These are phyloP conservation scores for Ploettnerulaceae sp. DNA, from an alignment of 2,329 filamentous ascomycete genomes.

Conservation along the genomic window DNA sequence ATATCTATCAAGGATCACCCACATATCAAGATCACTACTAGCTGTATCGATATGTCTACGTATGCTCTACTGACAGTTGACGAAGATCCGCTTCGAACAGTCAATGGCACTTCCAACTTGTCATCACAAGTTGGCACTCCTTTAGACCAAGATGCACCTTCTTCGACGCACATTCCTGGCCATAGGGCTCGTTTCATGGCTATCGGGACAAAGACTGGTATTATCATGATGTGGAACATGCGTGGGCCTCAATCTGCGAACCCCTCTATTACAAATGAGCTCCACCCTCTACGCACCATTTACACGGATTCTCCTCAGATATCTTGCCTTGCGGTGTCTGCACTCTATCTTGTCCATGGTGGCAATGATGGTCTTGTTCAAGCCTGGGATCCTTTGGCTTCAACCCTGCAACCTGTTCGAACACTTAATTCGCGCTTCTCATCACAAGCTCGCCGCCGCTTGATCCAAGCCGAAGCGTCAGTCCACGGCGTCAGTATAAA, in stretches of 20 bases:
- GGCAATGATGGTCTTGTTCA: constrained; percentile 94
- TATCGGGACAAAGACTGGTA: constrained; percentile 72
- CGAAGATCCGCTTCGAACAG: constrained; percentile 71
- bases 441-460: constrained; percentile 73
- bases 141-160: constrained; percentile 19
- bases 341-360: constrained; percentile 85
- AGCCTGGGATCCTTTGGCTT: constrained; percentile 93
- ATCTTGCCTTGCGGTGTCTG: constrained; percentile 75
- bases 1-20: constrained; percentile 58
- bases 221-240: constrained; percentile 80
- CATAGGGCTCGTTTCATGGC: constrained; percentile 77
- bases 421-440: constrained; percentile 84
- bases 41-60: constrained; percentile 67
- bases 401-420: constrained; percentile 69
- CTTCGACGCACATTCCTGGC: constrained; percentile 66
- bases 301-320: constrained; percentile 88
- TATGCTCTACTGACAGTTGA: constrained; percentile 65
- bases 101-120: constrained; percentile 42
- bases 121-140: constrained; percentile 29
- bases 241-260: constrained; percentile 58
- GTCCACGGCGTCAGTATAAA: constrained; percentile 65
- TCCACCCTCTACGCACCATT: constrained; percentile 73
- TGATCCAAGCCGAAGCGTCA: constrained; percentile 61
- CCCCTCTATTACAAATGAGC: constrained; percentile 48
- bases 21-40: constrained; percentile 60